Evolutionary conservation across 192 early-diverging fungal species (phyloP), one percentile per base, ranked within the genome.

Genomic region (Haplosporangium gracile): DNA sequence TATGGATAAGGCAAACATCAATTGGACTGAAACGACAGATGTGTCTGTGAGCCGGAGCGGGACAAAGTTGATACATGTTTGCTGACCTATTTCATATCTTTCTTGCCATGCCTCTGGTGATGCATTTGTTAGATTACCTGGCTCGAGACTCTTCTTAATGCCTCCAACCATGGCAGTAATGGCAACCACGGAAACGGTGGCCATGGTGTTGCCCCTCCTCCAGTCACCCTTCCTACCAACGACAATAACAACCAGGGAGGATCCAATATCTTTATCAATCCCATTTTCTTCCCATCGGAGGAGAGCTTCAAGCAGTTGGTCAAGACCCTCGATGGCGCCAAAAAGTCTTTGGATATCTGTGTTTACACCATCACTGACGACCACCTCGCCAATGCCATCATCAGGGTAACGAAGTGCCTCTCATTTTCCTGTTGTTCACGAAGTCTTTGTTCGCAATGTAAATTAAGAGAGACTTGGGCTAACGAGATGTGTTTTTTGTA

Each of bases 361-460:
- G 93, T 96, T 20, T 96, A 93, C 88, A 93, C 92, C 81, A 91
- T 96, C 76, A 94, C 95, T 4, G 94, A 95, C 79, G 93, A 96
- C 73, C 93, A 94, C 68, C 72, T 95, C 68, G 92, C 94, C 65
- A 91, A 92, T 29, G 93, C 92, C 34, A 88, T 96, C n/a, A 89
- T 91, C 80, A 82, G 87, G 18, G 94, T 94, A 43, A 90, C 91
- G 75, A 74, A 89, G 75, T 86, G 90, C 16, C 89, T 38, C 69
- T 42, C 2, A 16, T 11, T 5, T 26, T 68, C 10, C 39, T 40
- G 6, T 32, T 38, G 88, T 0, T 65, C 24, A 4, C 24, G 29
- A 29, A 3, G 1, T 11, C 60, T 32, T 34, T 34, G 10, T 4
- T 4, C 32, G 4, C 10, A 32, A 4, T 15, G 29, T 32, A 0